These are phyloP conservation scores for Argentina anserina DNA, from an alignment of 306 rosid species.

Conservation along the genomic window DNA sequence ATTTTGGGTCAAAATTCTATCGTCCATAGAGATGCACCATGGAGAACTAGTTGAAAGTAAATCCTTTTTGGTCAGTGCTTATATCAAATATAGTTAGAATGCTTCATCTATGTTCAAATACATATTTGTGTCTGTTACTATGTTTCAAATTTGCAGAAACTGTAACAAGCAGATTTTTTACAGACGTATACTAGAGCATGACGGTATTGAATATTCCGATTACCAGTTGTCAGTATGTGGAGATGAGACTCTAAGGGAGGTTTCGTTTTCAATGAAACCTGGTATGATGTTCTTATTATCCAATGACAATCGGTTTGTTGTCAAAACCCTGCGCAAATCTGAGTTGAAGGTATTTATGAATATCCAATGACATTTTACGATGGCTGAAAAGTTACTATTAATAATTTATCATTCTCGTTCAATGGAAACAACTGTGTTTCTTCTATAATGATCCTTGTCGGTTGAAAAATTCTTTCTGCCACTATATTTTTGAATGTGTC, in stretches of 20 bases:
- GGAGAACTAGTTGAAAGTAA: background rate
- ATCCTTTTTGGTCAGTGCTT: background rate
- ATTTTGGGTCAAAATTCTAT: background rate
- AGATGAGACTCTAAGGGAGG: slow-evolving; percentile 30
- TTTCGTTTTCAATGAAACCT: slow-evolving; percentile 29
- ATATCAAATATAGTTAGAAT: background rate
- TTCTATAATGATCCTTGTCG: background rate
- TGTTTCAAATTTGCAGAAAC: background rate
- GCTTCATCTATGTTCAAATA: background rate
- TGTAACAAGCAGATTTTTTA: background rate
- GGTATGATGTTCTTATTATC: slow-evolving; percentile 26
- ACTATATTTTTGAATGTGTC: background rate
- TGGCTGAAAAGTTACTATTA: background rate
- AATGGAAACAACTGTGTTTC: background rate
- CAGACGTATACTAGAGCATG: slow-evolving; percentile 40
- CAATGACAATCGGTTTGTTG: slow-evolving; percentile 25
- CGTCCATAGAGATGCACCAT: background rate
- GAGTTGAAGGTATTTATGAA: slow-evolving; percentile 31
- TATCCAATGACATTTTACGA: background rate
- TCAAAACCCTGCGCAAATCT: slow-evolving; percentile 32
- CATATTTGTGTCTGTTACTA: background rate
- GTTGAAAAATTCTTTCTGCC: background rate
- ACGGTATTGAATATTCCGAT: slow-evolving; percentile 26
- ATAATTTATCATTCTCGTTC: background rate
- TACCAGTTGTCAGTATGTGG: slow-evolving; percentile 32